These are phyloP conservation scores for Kluyveromyces aestuarii DNA, from an alignment of 805 yeast species.

Conservation along the genomic window DNA sequence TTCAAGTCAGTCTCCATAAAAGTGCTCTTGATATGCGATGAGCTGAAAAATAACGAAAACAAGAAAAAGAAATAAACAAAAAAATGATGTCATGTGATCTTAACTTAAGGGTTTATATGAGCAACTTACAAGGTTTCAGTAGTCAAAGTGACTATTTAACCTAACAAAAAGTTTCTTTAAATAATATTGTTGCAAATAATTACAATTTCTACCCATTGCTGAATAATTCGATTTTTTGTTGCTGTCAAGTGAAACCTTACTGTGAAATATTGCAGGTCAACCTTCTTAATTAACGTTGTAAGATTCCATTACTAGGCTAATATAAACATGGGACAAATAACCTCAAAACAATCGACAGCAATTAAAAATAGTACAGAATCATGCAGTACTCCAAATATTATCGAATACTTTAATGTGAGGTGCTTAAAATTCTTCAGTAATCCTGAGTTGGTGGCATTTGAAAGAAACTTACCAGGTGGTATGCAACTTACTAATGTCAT, in stretches of 20 bases:
- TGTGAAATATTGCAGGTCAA: too few species aligned
- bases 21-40: neutral
- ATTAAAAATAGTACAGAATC: neutral
- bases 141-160: too few species aligned
- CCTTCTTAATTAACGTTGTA: too few species aligned
- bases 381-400: slow-evolving; percentile 8
- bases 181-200: too few species aligned
- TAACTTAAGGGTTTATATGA: too few species aligned
- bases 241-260: too few species aligned
- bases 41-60: neutral
- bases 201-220: too few species aligned
- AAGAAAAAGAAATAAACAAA: neutral
- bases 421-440: slow-evolving; percentile 14
- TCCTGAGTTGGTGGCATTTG: slow-evolving; percentile 18
- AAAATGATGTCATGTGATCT: neutral
- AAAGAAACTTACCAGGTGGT: slow-evolving; percentile 14
- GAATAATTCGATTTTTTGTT: too few species aligned
- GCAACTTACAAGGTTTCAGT: too few species aligned
- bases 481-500: slow-evolving; percentile 20
- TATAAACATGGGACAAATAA: slow-evolving; percentile 18
- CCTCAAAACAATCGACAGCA: slow-evolving; percentile 7
- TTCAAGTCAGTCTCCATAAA: neutral
- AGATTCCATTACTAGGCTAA: too few species aligned
- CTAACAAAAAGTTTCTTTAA: too few species aligned
- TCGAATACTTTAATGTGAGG: slow-evolving; percentile 10